Conservation (phyloP, 176 grass and related monocot genomes). For the Aegilops umbellulata region DNA sequence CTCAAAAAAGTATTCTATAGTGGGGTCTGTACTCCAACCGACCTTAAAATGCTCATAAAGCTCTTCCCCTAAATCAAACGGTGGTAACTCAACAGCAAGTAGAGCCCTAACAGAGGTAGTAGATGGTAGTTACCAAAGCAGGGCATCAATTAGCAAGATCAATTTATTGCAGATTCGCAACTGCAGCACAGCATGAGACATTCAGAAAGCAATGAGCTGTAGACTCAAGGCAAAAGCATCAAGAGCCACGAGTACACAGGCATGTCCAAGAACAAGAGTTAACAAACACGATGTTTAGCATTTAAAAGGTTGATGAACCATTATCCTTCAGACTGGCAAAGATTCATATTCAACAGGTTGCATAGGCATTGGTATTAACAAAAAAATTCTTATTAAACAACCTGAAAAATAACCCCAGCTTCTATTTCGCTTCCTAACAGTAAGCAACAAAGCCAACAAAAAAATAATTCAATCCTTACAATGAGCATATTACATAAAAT, state of each 20-base stretch:
- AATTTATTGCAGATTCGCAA: too few species aligned
- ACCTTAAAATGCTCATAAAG: too few species aligned
- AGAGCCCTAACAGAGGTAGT: neutral
- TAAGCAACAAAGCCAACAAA: neutral
- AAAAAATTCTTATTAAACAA: neutral
- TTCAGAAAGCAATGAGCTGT: too few species aligned
- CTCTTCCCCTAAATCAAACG: neutral
- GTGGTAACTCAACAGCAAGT: neutral
- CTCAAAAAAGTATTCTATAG: too few species aligned
- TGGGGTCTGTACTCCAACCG: too few species aligned
- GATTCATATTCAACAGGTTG: neutral
- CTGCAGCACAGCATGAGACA: too few species aligned
- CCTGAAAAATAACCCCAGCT: neutral
- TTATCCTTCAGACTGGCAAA: too few species aligned
- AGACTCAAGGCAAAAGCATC: too few species aligned
- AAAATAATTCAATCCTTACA: neutral
- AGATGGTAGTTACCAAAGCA: neutral
- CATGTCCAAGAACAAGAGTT: neutral
- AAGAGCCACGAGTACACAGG: neutral
- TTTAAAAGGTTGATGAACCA: too few species aligned
- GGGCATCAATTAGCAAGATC: too few species aligned
- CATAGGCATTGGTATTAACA: neutral
- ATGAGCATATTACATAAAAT: neutral
- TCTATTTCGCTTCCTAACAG: neutral
- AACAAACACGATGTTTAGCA: neutral